These are phyloP conservation scores for Sarocladium brachiariae DNA, from an alignment of 2,329 filamentous ascomycete species.

Conservation along the genomic window DNA sequence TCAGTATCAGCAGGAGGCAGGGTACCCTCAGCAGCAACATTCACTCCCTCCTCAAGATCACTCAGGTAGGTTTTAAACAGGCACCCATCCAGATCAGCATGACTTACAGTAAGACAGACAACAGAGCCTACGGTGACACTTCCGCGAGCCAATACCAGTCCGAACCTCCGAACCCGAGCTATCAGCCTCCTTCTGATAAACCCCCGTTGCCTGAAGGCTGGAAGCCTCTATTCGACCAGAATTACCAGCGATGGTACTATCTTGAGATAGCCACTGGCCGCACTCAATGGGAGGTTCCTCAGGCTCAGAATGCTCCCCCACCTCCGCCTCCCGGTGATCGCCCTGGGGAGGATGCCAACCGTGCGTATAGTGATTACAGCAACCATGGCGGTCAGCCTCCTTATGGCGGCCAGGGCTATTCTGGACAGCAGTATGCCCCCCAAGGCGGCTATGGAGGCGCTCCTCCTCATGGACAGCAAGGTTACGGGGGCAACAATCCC, in stretches of 20 bases:
- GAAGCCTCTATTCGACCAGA: conserved; percentile 56
- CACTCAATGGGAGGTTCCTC: conserved; percentile 58
- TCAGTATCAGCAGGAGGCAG: conserved; percentile 3
- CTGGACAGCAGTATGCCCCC: conserved; percentile 14
- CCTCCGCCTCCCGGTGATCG: conserved; percentile 18
- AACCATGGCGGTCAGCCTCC: conserved; percentile 8
- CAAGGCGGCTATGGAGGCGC: conserved; percentile 9
- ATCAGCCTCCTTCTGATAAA: conserved; percentile 28
- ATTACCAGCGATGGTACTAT: conserved; percentile 57
- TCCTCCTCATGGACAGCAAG: neutral
- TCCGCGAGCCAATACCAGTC: conserved; percentile 14
- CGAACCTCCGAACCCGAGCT: conserved; percentile 21
- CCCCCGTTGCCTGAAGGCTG: conserved; percentile 55
- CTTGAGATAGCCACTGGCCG: conserved; percentile 53
- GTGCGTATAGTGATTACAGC: conserved; percentile 17
- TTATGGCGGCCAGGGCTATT: conserved; percentile 13
- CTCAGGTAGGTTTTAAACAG: neutral
- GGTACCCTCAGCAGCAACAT: conserved; percentile 2
- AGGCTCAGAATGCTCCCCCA: conserved; percentile 19
- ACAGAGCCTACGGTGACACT: neutral
- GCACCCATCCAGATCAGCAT: neutral
- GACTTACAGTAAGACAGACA: neutral
- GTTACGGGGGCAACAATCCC: conserved; percentile 15
- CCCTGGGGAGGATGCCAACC: conserved; percentile 18
- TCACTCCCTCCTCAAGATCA: neutral